A percentile compares a stretch with the other conserved stretches of the same genome.
phyloP scores from a whole-genome alignment of 1,284 basidiomycete species.

The Neonothopanus nambi region DNA sequence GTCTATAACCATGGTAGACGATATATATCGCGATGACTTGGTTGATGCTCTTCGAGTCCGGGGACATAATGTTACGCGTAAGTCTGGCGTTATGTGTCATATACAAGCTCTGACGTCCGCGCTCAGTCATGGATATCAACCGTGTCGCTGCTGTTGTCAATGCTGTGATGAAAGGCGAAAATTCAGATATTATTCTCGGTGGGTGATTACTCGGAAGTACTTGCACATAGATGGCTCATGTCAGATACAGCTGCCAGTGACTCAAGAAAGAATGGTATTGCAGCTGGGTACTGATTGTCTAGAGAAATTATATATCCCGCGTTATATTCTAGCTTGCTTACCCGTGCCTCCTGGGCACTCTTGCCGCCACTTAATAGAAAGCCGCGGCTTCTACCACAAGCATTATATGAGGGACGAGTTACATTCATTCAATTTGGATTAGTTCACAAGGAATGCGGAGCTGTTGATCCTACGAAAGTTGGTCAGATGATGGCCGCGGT shows the following conservation, averaged over 20 bases:
- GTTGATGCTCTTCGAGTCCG: slow-evolving; percentile 55
- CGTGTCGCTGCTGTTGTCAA: slow-evolving; percentile 74
- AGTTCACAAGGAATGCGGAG: no score
- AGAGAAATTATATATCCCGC: neutral
- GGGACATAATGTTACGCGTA: slow-evolving; percentile 77
- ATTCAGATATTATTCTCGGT: slow-evolving; percentile 59
- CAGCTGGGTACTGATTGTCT: slow-evolving; percentile 66
- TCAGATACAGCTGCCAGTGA: slow-evolving; percentile 69
- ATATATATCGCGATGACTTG: slow-evolving; percentile 53
- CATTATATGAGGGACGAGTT: no score
- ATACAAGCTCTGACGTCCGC: neutral
- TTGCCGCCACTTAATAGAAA: no score
- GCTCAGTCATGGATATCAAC: slow-evolving; percentile 48
- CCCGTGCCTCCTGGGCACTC: no score
- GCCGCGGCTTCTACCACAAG: no score
- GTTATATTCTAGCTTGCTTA: neutral
- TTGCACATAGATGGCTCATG: slow-evolving; percentile 8
- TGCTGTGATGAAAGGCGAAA: slow-evolving; percentile 57
- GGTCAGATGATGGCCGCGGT: no score
- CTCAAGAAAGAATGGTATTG: slow-evolving; percentile 82
- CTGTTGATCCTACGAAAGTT: no score
- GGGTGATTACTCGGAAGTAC: slow-evolving; percentile 24
- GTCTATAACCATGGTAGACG: slow-evolving; percentile 60
- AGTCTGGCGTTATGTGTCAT: slow-evolving; percentile 21
- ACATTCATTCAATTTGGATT: no score